Evolutionary conservation across 768 basidiomycete genomes (phyloP), one percentile per base, ranked within the genome.

Genomic region (Naganishia friedmannii): DNA sequence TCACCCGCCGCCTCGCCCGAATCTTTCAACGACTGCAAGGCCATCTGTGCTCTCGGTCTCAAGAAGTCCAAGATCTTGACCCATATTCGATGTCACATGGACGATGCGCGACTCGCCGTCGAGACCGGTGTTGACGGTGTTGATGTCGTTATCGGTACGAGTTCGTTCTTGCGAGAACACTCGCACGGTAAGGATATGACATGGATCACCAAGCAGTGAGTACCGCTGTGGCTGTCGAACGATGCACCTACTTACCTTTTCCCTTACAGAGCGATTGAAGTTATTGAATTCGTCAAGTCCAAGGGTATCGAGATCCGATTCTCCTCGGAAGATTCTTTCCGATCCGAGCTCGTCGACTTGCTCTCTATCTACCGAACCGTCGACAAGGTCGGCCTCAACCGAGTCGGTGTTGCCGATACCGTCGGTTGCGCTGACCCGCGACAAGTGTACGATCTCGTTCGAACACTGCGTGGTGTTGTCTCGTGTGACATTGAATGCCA

Each of bases 171-270:
- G 60, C 90, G 95, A 76, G 94, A 99, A 84, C 96, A 98, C 87
- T 97, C 95, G 31, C 96, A 99, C 82, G 96, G 96, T 78, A 99
- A 98, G 87, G 96, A 98, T 82, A 99, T 99, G 92, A 84, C 92
- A 55, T 99, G 96, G 84, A 99, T 99, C 84, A 95, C 95, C 85
- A 97, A 94, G 82, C 76, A 74, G 79, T 63, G 32, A 77, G 67
- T 71, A 76, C 67, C 46, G n/a, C 19, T 7, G 29, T 15, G 28
- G n/a, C 66, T 6, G 5, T 56, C 17, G 8, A n/a, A 63, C 46
- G 2, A 21, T 4, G 19, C 53, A 34, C 31, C 2, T 39, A 31
- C 71, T 72, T 31, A 73, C 53, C 34, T 39, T n/a, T 9, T 53
- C 42, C 39, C 23, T 12, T 23, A 10, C 23, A 63, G 60, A 37